phyloP scores from a whole-genome alignment of 2,329 filamentous ascomycete genomes.

The Cordyceps javanica region DNA sequence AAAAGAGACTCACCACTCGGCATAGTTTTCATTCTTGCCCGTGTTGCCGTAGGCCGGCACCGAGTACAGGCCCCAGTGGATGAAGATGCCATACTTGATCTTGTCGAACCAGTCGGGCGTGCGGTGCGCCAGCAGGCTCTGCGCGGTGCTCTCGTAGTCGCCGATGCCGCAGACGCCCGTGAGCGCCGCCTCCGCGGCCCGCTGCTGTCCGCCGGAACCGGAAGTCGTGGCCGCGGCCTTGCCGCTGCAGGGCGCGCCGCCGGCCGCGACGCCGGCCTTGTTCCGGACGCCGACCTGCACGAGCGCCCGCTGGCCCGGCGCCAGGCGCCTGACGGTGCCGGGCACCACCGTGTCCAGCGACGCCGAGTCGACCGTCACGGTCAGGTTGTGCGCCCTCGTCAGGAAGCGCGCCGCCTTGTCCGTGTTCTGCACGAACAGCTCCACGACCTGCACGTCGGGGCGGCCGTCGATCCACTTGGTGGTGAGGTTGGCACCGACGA shows the following conservation, averaged over 20 bases:
- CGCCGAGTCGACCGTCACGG: background rate
- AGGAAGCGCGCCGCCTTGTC: constrained; percentile 7
- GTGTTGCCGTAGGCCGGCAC: constrained; percentile 50
- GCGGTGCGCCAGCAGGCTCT: constrained; percentile 32
- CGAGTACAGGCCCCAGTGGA: constrained; percentile 52
- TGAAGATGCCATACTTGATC: constrained; percentile 54
- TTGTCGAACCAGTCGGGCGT: constrained; percentile 48
- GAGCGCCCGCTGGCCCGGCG: constrained; percentile 11
- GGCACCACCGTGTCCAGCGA: constrained; percentile 10
- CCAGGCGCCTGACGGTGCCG: constrained; percentile 13
- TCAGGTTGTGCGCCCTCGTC: constrained; percentile 3
- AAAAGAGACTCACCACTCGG: constrained; percentile 30
- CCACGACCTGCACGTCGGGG: constrained; percentile 13
- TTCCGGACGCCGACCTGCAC: constrained; percentile 14
- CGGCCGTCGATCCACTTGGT: constrained; percentile 13
- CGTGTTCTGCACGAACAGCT: constrained; percentile 13
- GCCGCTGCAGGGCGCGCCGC: constrained; percentile 5
- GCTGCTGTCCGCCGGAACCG: too few relatives aligned
- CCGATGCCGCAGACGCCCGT: constrained; percentile 2
- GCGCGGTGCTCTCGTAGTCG: background rate
- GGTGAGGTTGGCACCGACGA: constrained; percentile 10
- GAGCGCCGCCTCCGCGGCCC: background rate
- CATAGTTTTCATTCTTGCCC: constrained; percentile 33
- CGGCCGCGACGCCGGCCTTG: constrained; percentile 12
- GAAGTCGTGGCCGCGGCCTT: background rate